Percentiles rank a stretch among this genome's conserved stretches.
Conservation (phyloP, 2,329 filamentous ascomycete species). For the Sporothrix sp. region DNA sequence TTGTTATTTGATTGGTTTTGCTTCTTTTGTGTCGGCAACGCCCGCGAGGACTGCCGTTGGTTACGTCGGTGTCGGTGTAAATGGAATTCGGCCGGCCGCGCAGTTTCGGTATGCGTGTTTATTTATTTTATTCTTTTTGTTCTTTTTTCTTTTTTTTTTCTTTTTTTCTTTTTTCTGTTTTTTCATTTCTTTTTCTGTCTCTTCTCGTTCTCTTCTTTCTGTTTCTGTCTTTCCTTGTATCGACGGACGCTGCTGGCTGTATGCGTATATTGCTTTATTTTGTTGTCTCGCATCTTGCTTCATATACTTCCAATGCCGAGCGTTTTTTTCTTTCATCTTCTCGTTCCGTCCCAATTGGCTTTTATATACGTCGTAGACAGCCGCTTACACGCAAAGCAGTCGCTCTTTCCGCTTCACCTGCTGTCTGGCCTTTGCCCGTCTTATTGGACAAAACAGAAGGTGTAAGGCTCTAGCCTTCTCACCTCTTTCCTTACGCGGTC, state of each 20-base stretch:
- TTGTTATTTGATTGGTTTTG: background rate
- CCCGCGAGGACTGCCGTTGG: background rate
- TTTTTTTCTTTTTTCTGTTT: background rate
- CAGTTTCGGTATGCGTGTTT: background rate
- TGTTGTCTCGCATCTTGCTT: background rate
- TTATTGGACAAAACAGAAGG: conserved; percentile 1
- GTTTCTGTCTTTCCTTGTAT: too few relatives aligned
- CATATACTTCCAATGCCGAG: background rate
- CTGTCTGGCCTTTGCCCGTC: background rate
- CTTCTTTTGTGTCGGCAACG: background rate
- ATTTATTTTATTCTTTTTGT: background rate
- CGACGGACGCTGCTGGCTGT: background rate
- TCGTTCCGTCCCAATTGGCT: background rate
- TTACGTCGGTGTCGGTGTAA: conserved; percentile 2
- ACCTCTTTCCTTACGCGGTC: background rate
- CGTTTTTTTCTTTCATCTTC: background rate
- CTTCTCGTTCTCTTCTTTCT: background rate
- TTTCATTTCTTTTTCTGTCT: background rate
- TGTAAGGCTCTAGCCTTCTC: conserved; percentile 2
- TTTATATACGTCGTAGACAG: too few relatives aligned
- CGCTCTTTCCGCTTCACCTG: background rate
- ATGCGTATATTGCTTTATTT: background rate
- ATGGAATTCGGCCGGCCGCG: conserved; percentile 1
- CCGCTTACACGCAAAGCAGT: too few relatives aligned
- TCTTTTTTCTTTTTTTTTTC: background rate